phyloP scores from a whole-genome alignment of 148 eudicot genomes.

The Rhododendron griersonianum region DNA sequence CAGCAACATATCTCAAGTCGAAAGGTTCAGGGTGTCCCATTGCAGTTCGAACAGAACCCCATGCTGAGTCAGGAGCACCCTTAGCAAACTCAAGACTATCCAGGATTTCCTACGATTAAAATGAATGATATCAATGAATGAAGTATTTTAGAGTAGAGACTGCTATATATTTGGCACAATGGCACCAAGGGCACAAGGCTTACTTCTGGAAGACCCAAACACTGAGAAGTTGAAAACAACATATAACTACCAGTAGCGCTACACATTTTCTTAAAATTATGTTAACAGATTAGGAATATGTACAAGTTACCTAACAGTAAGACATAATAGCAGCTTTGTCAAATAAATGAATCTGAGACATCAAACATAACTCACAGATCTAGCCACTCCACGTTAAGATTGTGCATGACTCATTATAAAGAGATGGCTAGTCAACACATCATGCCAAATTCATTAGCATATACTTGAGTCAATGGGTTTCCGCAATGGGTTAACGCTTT shows the following conservation, averaged over 20 bases:
- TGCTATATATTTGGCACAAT: background rate
- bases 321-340: background rate
- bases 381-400: background rate
- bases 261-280: background rate
- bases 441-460: background rate
- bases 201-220: background rate
- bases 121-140: conserved; percentile 2
- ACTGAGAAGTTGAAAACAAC: background rate
- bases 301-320: background rate
- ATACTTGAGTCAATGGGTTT: background rate
- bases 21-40: conserved; percentile 80
- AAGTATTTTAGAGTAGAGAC: background rate
- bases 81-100: conserved; percentile 79
- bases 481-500: background rate
- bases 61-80: conserved; percentile 53
- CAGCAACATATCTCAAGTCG: conserved; percentile 76
- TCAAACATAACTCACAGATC: background rate
- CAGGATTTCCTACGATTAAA: conserved; percentile 58
- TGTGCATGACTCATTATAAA: background rate
- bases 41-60: conserved; percentile 77
- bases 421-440: background rate
- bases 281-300: conserved; percentile 6
- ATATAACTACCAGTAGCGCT: background rate
- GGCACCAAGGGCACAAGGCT: too few species aligned
- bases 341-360: background rate